Base-by-base conservation (phyloP, 1,284 basidiomycete species). In the Mixia osmundae region DNA sequence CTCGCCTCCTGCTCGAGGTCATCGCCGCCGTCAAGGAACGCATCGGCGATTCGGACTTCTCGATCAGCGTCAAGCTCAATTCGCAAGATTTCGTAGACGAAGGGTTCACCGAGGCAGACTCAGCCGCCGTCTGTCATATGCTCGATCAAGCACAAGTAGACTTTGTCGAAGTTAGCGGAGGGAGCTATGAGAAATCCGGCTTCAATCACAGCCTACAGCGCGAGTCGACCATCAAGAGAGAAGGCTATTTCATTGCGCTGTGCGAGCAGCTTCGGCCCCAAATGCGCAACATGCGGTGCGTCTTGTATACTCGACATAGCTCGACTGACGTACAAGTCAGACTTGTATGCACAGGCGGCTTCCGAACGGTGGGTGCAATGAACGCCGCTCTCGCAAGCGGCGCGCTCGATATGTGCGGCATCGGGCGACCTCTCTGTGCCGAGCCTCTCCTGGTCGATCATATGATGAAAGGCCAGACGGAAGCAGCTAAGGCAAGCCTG, bases 21-120 rank as follows among this genome's bases (percentile, higher is more conserved):
- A 41, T 59, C 30, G 50, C 50, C 10, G 58, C 46, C 14, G 57
- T 61, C 44, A 53, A 55, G 34, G 43, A 45, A 19, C 49, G 50
- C 8, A 53, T 61, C 5, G 52, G 46, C 5, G 47, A 51, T 23
- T 37, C 42, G 19, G 50, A 51, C 33, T 66, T 67, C 48, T 46
- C 64, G 24, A 47, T 66, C 24, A 57, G 54, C 10, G 60, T 65
- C 49, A 66, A 66, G 50, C 52, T 66, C 37, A 64, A 64, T 46
- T 57, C 55, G 16, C 47, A 52, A 19, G 59, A 61, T 41, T 62
- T 60, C 40, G 41, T 54, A 3, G 57, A 57, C 18, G 59, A 55
- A 8, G 58, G 59, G 0, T 45, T 60, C 24, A 54, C 55, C 3
- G 50, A 52, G 25, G 58, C 64, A 8, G 65, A 68, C 41, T 57